phyloP scores from a whole-genome alignment of 805 yeast species.

The Kregervanrija fluxuum region DNA sequence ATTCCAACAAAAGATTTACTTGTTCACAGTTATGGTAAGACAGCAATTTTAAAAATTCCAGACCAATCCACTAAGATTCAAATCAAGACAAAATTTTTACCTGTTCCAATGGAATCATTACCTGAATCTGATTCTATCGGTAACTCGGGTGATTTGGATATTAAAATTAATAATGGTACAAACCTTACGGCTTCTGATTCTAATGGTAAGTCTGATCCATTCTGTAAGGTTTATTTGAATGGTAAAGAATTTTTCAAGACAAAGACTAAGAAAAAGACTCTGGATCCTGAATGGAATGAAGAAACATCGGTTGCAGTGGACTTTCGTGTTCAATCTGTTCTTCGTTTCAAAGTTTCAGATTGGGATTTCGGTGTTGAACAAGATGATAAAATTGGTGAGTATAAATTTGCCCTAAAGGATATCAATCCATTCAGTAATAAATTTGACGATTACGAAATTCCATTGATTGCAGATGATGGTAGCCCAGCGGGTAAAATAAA shows the following conservation, averaged over 20 bases:
- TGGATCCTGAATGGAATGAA: conserved; percentile 90
- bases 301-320: conserved; percentile 44
- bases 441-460: conserved; percentile 39
- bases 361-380: conserved; percentile 92
- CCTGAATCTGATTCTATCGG: conserved; percentile 71
- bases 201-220: conserved; percentile 93
- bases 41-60: conserved; percentile 45
- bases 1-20: conserved; percentile 63
- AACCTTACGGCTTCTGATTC: conserved; percentile 80
- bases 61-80: conserved; percentile 43
- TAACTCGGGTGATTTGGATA: conserved; percentile 63
- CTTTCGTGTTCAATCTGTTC: conserved; percentile 53
- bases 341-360: conserved; percentile 60
- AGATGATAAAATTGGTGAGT: conserved; percentile 76
- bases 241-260: conserved; percentile 63
- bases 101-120: conserved; percentile 50
- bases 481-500: conserved; percentile 59
- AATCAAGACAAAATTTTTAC: conserved; percentile 70
- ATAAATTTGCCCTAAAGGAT: conserved; percentile 46
- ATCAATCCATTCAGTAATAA: conserved; percentile 47
- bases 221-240: conserved; percentile 60
- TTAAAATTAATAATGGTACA: conserved; percentile 57
- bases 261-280: conserved; percentile 75
- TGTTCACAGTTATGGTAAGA: conserved; percentile 55
- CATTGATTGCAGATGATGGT: conserved; percentile 42